Percentiles rank a stretch among this genome's conserved stretches.
These are phyloP conservation scores for Gossypium sturtianum DNA, from an alignment of 345 rosid genomes.

Conservation along the genomic window DNA sequence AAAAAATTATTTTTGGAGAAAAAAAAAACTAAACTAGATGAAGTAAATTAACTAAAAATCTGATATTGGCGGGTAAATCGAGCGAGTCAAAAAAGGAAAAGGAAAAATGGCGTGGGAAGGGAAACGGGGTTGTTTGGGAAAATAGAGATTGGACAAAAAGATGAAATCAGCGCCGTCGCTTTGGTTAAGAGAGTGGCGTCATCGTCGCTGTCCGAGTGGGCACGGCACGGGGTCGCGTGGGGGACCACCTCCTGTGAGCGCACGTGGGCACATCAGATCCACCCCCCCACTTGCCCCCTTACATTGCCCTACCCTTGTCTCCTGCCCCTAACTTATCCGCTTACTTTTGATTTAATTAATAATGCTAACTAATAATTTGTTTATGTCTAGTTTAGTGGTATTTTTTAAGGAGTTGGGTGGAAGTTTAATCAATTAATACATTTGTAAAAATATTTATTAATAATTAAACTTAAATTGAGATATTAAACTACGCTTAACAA, in stretches of 20 bases:
- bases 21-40: not conserved
- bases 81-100: not conserved
- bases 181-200: not conserved
- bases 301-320: not conserved
- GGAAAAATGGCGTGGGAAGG: not conserved
- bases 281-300: not conserved
- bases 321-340: not conserved
- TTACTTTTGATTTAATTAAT: no score
- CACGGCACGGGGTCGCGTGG: not conserved
- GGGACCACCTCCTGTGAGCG: not conserved
- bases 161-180: not conserved
- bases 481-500: no score
- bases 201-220: not conserved
- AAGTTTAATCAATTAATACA: no score
- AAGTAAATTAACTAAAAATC: not conserved
- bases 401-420: no score
- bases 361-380: not conserved
- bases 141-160: not conserved
- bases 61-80: not conserved
- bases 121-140: not conserved
- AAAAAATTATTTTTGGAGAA: no score
- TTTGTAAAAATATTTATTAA: no score
- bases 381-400: not conserved
- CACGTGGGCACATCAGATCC: slow-evolving; percentile 5
- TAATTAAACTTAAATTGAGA: no score